A percentile compares a stretch with the other conserved stretches of the same genome.
Conservation (phyloP, 768 basidiomycete species). For the Pleurotus eryngii region DNA sequence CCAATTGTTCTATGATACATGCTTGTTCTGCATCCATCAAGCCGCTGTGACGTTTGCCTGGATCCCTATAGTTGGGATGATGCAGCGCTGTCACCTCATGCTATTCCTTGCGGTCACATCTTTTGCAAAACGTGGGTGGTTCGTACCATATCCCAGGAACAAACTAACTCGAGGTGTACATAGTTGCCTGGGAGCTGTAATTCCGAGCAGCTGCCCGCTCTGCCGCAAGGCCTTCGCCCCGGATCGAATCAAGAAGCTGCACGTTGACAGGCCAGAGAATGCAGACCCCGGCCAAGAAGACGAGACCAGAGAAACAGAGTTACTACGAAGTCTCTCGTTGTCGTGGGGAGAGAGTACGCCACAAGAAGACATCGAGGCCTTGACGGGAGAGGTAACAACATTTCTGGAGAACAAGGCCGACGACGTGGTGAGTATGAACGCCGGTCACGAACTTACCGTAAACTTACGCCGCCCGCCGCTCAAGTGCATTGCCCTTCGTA, state of each 20-base stretch:
- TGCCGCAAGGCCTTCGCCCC: constrained; percentile 59
- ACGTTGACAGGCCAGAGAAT: constrained; percentile 48
- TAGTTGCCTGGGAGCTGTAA: constrained; percentile 54
- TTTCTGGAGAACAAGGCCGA: constrained; percentile 46
- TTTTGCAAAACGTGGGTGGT: constrained; percentile 64
- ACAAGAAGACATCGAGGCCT: constrained; percentile 28
- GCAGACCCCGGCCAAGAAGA: constrained; percentile 21
- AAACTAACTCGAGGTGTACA: constrained; percentile 6
- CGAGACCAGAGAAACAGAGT: constrained; percentile 32
- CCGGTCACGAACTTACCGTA: constrained; percentile 11
- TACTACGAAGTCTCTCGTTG: constrained; percentile 33
- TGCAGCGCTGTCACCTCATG: constrained; percentile 54
- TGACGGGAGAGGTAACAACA: constrained; percentile 44
- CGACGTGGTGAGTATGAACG: constrained; percentile 33
- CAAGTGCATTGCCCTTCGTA: constrained; percentile 25
- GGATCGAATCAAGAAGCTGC: constrained; percentile 63
- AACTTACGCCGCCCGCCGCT: constrained; percentile 9
- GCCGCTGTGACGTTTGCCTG: constrained; percentile 75
- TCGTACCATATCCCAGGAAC: not conserved
- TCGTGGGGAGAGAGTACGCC: constrained; percentile 36
- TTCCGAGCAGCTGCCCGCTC: constrained; percentile 57
- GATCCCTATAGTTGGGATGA: constrained; percentile 57
- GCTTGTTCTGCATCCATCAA: constrained; percentile 67
- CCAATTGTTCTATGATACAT: constrained; percentile 16
- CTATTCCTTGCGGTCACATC: constrained; percentile 74